Conservation (phyloP, 768 basidiomycete genomes). For the Calvatia gigantea region DNA sequence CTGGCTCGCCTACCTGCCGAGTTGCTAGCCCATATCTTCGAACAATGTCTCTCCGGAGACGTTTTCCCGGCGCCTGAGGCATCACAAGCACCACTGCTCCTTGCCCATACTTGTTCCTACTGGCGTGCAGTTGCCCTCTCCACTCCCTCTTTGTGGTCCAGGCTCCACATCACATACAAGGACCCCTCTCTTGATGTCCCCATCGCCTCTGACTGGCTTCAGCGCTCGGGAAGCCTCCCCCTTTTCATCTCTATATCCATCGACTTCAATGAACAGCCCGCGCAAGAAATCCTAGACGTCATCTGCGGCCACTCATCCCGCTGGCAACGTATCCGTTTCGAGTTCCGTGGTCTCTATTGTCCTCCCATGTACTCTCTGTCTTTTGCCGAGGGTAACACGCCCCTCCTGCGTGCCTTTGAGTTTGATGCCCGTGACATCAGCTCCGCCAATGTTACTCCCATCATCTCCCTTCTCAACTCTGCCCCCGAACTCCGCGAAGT, state of each 20-base stretch:
- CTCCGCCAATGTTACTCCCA: slow-evolving; percentile 25
- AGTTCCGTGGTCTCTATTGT: slow-evolving; percentile 29
- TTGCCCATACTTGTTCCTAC: slow-evolving; percentile 24
- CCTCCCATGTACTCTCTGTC: slow-evolving; percentile 28
- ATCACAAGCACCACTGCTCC: slow-evolving; percentile 25
- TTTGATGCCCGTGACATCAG: slow-evolving; percentile 30
- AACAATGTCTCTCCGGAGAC: slow-evolving; percentile 23
- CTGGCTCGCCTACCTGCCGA: slow-evolving; percentile 25
- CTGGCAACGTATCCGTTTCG: slow-evolving; percentile 30
- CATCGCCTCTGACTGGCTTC: slow-evolving; percentile 23
- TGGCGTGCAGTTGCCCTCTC: slow-evolving; percentile 26
- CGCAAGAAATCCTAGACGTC: slow-evolving; percentile 28
- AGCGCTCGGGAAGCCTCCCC: slow-evolving; percentile 23
- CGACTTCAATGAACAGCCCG: slow-evolving; percentile 28
- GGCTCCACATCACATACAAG: slow-evolving; percentile 29
- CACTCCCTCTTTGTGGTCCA: slow-evolving; percentile 26
- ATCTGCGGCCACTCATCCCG: slow-evolving; percentile 24
- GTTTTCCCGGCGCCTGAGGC: slow-evolving; percentile 22
- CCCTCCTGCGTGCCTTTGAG: slow-evolving; percentile 27
- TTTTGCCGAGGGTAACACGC: slow-evolving; percentile 21
- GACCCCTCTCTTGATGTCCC: slow-evolving; percentile 24
- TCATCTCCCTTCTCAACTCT: slow-evolving; percentile 24
- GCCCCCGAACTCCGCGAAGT: slow-evolving; percentile 26
- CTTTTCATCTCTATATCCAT: slow-evolving; percentile 28
- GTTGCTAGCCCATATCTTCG: slow-evolving; percentile 27